phyloP scores from a whole-genome alignment of 106 monocot species.

The Phalaenopsis aphrodite region DNA sequence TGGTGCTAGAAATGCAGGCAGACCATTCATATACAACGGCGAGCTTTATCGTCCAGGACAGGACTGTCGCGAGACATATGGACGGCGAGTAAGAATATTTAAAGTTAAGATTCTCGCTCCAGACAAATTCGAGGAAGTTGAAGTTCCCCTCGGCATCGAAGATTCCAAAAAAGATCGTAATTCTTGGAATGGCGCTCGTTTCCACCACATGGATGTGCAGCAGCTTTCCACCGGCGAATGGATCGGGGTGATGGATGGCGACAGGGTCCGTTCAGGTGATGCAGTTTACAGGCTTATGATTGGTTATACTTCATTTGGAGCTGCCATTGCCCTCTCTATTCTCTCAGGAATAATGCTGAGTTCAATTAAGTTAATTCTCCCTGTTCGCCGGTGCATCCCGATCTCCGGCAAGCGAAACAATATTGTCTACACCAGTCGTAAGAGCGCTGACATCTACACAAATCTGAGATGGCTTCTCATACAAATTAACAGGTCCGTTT shows the following conservation, averaged over 20 bases:
- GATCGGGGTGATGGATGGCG: conserved; percentile 86
- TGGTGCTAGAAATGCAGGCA: conserved; percentile 85
- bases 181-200: conserved; percentile 79
- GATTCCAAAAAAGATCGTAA: conserved; percentile 65
- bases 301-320: conserved; percentile 43
- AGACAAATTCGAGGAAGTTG: conserved; percentile 62
- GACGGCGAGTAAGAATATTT: conserved; percentile 52
- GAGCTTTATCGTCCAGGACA: conserved; percentile 69
- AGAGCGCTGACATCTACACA: conserved; percentile 12
- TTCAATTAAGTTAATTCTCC: conserved; percentile 42
- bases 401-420: conserved; percentile 37
- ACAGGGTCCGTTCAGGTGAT: conserved; percentile 81
- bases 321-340: conserved; percentile 25
- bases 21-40: conserved; percentile 66
- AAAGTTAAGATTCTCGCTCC: conserved; percentile 49
- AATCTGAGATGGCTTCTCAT: conserved; percentile 29
- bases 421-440: not conserved
- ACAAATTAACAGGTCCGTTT: conserved; percentile 22
- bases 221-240: conserved; percentile 55
- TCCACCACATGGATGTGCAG: conserved; percentile 83
- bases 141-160: conserved; percentile 57
- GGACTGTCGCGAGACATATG: conserved; percentile 71
- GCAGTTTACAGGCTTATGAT: conserved; percentile 29
- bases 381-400: conserved; percentile 36
- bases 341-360: conserved; percentile 37